Evolutionary conservation across 495 filamentous ascomycete species (phyloP).

Genomic region (Penicillium chermesinum): DNA sequence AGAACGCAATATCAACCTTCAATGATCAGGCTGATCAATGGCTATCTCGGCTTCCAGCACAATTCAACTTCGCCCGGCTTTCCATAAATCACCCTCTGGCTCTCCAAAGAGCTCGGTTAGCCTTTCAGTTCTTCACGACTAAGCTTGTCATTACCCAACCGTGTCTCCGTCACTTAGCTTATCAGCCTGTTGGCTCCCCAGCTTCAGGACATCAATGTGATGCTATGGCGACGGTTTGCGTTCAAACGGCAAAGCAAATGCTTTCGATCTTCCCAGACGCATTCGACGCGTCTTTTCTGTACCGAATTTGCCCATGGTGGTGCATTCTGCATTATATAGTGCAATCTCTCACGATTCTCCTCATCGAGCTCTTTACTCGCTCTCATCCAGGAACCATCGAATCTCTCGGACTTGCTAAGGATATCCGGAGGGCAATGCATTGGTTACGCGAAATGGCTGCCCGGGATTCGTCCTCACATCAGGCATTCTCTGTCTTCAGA

Average conservation of each 20-base stretch:
- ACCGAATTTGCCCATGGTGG: constrained; percentile 54
- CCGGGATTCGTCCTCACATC: constrained; percentile 39
- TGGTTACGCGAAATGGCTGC: constrained; percentile 48
- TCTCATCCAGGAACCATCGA: constrained; percentile 31
- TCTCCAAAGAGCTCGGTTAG: constrained; percentile 30
- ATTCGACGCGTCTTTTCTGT: constrained; percentile 33
- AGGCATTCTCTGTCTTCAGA: constrained; percentile 35
- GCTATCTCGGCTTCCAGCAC: constrained; percentile 18
- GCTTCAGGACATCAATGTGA: constrained; percentile 37
- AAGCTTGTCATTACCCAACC: constrained; percentile 54
- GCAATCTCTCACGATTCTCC: constrained; percentile 51
- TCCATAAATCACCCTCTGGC: constrained; percentile 25
- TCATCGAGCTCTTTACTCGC: constrained; percentile 48
- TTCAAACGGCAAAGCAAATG: constrained; percentile 45
- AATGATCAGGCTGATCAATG: constrained; percentile 20
- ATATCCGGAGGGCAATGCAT: constrained; percentile 42
- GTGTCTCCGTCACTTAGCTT: constrained; percentile 49
- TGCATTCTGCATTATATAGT: constrained; percentile 55
- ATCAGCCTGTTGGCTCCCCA: neutral
- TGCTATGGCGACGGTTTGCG: constrained; percentile 43
- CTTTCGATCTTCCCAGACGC: constrained; percentile 43
- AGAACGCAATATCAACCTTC: constrained; percentile 14
- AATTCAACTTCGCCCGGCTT: constrained; percentile 25
- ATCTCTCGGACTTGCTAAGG: constrained; percentile 32
- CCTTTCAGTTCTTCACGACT: constrained; percentile 51